Base-by-base conservation (phyloP, 2,329 filamentous ascomycete species). In the Tricladium varicosporioides region DNA sequence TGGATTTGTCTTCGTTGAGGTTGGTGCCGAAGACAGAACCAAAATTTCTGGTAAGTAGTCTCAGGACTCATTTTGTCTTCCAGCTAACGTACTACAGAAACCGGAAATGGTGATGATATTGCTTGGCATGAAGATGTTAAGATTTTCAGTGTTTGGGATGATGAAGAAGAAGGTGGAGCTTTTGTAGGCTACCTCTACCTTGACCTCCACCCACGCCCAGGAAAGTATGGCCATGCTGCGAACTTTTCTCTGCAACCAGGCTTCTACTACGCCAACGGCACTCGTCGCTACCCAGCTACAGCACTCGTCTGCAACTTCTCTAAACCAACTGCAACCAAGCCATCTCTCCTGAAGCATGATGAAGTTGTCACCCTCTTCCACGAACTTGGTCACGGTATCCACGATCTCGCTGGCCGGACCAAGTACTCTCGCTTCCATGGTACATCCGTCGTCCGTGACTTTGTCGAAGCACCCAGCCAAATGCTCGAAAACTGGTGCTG, bases 131-230 rank as follows among this genome's bases (percentile, higher is more conserved):
- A 88, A 62, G 90, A 93, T 65, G 89, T 92, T n/a, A 85, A 88
- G 60, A 73, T 93, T 56, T 93, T 91, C 75, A 88, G 85, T 50
- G 90, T 94, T 7, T 93, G 90, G 88, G 83, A 94, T 66, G 87
- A 92, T 60, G 82, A 84, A 58, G 79, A 78, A 1, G 85, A 88
- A 64, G 89, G 89, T 14, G 78, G 81, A 50, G 83, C 78, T 36
- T 94, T 94, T 67, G 86, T 90, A 5, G 90, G 90, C 43, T 94
- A 93, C 70, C 79, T 94, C 22, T 93, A 93, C 72, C 81, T 94
- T 13, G 90, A 94, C 72, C 79, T 93, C 16, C 88, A 91, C 72
- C 89, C 89, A 1, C 82, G 90, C 40, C 84, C 85, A 65, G 89
- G 91, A 72, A 94, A 94, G 72, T 93, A 93, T 70, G 86, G 88